Evolutionary conservation across 495 filamentous ascomycete species (phyloP).

Genomic region (Podospora fimiseda): DNA sequence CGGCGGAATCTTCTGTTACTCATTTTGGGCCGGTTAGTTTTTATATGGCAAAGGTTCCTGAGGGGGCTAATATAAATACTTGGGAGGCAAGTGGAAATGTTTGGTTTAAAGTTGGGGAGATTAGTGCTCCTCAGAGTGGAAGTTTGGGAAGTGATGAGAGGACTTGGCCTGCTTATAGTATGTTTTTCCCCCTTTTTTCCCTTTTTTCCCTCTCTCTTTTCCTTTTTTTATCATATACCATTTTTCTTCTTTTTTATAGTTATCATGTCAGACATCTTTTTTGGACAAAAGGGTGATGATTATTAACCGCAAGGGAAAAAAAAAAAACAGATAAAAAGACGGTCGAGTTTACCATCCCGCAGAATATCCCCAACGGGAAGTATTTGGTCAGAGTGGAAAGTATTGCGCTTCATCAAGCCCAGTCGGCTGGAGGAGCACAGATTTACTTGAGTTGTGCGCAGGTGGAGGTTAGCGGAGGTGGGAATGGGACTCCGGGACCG

Average conservation of each 20-base stretch:
- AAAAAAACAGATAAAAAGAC: conserved; percentile 9
- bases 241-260: background rate
- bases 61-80: conserved; percentile 30
- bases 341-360: conserved; percentile 33
- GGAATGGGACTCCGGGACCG: conserved; percentile 37
- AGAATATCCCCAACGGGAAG: conserved; percentile 33
- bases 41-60: conserved; percentile 46
- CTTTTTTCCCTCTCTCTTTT: too few species aligned
- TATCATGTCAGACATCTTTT: background rate
- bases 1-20: conserved; percentile 33
- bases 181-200: too few species aligned
- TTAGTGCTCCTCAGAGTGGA: conserved; percentile 24
- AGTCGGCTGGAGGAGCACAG: conserved; percentile 38
- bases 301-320: background rate
- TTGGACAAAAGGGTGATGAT: conserved; percentile 2
- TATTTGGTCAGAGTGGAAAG: conserved; percentile 37
- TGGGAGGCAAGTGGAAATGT: conserved; percentile 43
- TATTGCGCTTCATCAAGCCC: conserved; percentile 35
- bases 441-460: conserved; percentile 52
- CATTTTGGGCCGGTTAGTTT: conserved; percentile 44
- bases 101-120: conserved; percentile 44
- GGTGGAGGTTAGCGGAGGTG: conserved; percentile 47
- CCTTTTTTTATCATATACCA: too few species aligned
- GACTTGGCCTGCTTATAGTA: conserved; percentile 38
- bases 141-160: conserved; percentile 19